Conservation (phyloP, 768 basidiomycete species). For the Phylloporus rhodoxanthus region DNA sequence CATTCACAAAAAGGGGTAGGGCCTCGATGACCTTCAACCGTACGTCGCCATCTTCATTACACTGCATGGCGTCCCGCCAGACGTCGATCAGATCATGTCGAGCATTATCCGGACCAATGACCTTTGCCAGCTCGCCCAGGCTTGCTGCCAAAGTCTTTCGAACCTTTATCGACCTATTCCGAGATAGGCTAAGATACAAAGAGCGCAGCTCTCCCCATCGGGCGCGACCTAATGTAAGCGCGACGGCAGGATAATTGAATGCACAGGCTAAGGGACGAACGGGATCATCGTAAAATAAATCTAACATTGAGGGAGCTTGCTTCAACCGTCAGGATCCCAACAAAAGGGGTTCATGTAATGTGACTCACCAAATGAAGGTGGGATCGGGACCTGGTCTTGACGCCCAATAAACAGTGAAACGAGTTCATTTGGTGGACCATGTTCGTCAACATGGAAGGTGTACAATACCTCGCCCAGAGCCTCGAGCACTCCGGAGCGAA, state of each 20-base stretch:
- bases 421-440: conserved; percentile 69
- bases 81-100: conserved; percentile 62
- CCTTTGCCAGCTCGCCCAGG: conserved; percentile 81
- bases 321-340: conserved; percentile 4
- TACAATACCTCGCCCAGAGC: conserved; percentile 85
- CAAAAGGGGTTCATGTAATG: neutral
- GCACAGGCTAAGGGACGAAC: conserved; percentile 74
- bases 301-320: conserved; percentile 28
- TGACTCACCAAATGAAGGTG: conserved; percentile 17
- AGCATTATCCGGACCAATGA: conserved; percentile 70
- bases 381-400: conserved; percentile 30
- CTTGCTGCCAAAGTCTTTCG: conserved; percentile 81
- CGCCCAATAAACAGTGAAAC: conserved; percentile 71
- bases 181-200: conserved; percentile 60
- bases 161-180: conserved; percentile 57
- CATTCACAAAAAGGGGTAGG: conserved; percentile 48
- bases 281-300: conserved; percentile 55
- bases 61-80: conserved; percentile 56
- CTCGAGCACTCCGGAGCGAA: conserved; percentile 78
- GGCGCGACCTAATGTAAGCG: conserved; percentile 66
- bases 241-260: conserved; percentile 90
- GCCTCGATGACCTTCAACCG: conserved; percentile 67
- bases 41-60: conserved; percentile 59
- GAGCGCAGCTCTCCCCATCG: conserved; percentile 73
- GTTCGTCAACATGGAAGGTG: conserved; percentile 59